Base-by-base conservation (phyloP, 78 protist species). In the Paratrimastix pyriformis region DNA sequence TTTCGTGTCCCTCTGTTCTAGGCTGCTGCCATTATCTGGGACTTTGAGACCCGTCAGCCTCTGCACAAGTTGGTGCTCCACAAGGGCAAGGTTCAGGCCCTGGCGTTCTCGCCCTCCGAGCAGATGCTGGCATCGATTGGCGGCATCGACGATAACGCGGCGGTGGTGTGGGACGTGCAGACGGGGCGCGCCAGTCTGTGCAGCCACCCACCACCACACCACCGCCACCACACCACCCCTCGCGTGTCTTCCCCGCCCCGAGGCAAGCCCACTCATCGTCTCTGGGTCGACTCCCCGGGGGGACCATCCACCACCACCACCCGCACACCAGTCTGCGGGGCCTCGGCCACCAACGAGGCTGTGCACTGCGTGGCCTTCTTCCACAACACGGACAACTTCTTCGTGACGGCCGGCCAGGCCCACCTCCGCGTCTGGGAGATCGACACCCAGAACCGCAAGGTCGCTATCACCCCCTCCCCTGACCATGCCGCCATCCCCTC, bases 391-490 rank as follows among this genome's bases (percentile, higher is more conserved):
- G 68, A 62, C 21, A 21, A 62, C 15, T 62, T 21, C 15, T 62
- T 62, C 37, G 13, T 62, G 11, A 26, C 68, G 13, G 68, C 42
- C 11, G 68, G 68, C 21, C 68, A 29, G 68, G 15, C 42, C 18
- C 68, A 62, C 15, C 68, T 21, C 15, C 68, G 68, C 21, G 68
- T 62, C 42, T 62, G 68, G 68, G 68, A 62, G 15, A 62, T 62
- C 21, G 68, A 62, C 18, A 29, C 15, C 68, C 11, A 33, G 15
- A 62, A 62, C 68, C 15, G 42, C 13, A 62, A 62, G 18, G 42
- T 62, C 37, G 21, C 21, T 62, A n/a, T n/a, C n/a, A n/a, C n/a
- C n/a, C n/a, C n/a, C n/a, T n/a, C n/a, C n/a, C n/a, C n/a, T n/a
- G n/a, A n/a, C n/a, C n/a, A n/a, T n/a, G n/a, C n/a, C n/a, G n/a